These are phyloP conservation scores for Rhizophora apiculata DNA, from an alignment of 345 rosid genomes.

Conservation along the genomic window DNA sequence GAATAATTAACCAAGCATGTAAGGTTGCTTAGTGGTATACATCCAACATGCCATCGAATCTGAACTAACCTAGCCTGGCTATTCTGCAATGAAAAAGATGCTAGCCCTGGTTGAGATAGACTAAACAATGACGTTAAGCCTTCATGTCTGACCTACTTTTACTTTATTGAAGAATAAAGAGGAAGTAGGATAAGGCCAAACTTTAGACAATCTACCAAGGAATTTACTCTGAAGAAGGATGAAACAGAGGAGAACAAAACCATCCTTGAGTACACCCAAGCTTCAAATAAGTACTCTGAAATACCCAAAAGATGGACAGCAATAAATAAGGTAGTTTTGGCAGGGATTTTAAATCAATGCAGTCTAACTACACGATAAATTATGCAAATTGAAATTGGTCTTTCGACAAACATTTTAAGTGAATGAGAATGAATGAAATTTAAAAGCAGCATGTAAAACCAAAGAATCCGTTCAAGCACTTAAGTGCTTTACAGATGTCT, in stretches of 20 bases:
- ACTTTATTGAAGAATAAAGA: no score
- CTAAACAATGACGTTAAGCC: no score
- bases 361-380: background rate
- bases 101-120: no score
- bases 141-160: no score
- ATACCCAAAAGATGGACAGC: conserved; percentile 17
- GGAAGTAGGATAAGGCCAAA: background rate
- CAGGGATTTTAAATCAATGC: background rate
- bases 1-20: no score
- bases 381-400: background rate
- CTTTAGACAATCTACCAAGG: background rate
- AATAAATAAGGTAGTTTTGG: background rate
- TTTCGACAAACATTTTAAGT: background rate
- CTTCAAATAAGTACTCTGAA: conserved; percentile 61
- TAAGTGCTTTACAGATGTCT: no score
- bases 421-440: background rate
- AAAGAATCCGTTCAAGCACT: no score
- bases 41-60: no score
- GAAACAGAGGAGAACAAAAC: conserved; percentile 51
- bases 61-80: no score
- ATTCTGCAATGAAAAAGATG: no score
- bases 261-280: conserved; percentile 72
- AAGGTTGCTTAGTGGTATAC: no score
- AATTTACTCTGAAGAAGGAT: conserved; percentile 54
- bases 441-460: no score